Percentiles rank a stretch among this genome's conserved stretches.
phyloP scores from a whole-genome alignment of 1,284 basidiomycete species.

The Papiliotrema nemorosa region DNA sequence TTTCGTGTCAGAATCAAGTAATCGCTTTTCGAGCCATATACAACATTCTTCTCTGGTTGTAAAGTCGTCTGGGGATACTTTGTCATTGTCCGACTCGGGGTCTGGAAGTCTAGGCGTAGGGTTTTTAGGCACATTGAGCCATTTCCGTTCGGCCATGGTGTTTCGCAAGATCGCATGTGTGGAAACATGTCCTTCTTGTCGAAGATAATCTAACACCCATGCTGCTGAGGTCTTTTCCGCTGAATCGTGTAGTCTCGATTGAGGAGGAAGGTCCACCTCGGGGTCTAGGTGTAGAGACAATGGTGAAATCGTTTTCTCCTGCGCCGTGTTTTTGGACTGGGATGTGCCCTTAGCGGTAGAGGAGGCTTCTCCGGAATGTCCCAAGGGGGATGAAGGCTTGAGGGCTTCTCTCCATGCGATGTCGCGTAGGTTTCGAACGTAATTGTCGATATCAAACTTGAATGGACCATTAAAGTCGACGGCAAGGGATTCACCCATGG shows the following conservation, averaged over 20 bases:
- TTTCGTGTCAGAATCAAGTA: not conserved
- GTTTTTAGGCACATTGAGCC: not conserved
- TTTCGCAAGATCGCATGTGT: conserved; percentile 43
- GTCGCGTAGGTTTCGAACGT: conserved; percentile 58
- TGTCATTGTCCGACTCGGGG: not conserved
- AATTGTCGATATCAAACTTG: conserved; percentile 78
- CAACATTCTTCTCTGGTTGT: not conserved
- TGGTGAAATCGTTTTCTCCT: not conserved
- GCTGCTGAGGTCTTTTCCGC: conserved; percentile 55
- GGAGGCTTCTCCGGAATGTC: not conserved
- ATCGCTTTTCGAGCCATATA: not conserved
- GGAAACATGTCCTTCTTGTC: conserved; percentile 71
- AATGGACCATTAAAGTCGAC: conserved; percentile 82
- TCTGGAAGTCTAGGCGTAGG: not conserved
- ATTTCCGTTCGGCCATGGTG: not conserved
- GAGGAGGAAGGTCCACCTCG: conserved; percentile 5
- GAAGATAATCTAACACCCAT: conserved; percentile 71
- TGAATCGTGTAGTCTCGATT: conserved; percentile 10
- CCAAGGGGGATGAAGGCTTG: not conserved
- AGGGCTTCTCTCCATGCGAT: not conserved
- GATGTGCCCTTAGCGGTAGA: not conserved
- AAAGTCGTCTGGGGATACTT: not conserved
- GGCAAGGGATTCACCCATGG: conserved; percentile 52
- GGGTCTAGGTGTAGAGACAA: not conserved
- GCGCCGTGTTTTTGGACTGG: not conserved